These are phyloP conservation scores for Brassica cretica DNA, from an alignment of 345 rosid species.

Conservation along the genomic window DNA sequence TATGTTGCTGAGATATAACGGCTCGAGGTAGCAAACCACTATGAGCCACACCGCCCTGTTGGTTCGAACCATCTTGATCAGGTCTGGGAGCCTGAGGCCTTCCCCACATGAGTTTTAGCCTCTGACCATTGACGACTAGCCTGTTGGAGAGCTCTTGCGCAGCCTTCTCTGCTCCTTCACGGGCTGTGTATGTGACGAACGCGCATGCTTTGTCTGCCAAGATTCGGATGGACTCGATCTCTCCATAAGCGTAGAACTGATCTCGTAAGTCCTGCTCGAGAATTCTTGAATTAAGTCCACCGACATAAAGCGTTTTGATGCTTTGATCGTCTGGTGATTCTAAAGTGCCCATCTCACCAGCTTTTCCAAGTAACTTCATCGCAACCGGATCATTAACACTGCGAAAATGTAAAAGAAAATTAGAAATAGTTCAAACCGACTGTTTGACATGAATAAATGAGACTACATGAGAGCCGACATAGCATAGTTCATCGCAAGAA, in stretches of 20 bases:
- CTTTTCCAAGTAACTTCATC: slow-evolving; percentile 82
- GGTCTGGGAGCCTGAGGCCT: slow-evolving; percentile 84
- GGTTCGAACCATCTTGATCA: slow-evolving; percentile 67
- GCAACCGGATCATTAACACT: slow-evolving; percentile 97
- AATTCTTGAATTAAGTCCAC: slow-evolving; percentile 83
- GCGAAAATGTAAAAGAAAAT: slow-evolving; percentile 32
- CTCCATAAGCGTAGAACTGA: slow-evolving; percentile 87
- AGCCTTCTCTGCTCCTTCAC: slow-evolving; percentile 98
- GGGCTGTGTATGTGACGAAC: slow-evolving; percentile 86
- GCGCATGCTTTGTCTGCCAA: slow-evolving; percentile 89
- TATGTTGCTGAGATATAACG: slow-evolving; percentile 86
- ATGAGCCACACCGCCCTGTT: slow-evolving; percentile 67
- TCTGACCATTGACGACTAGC: slow-evolving; percentile 80
- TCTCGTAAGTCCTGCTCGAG: slow-evolving; percentile 90
- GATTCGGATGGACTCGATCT: slow-evolving; percentile 83
- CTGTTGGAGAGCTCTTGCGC: slow-evolving; percentile 87
- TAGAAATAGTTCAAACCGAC: slow-evolving; percentile 1
- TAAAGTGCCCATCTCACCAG: slow-evolving; percentile 94
- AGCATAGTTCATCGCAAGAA: background rate
- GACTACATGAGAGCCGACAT: slow-evolving; percentile 1
- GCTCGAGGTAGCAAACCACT: slow-evolving; percentile 86
- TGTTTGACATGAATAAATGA: background rate
- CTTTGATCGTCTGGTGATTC: slow-evolving; percentile 92
- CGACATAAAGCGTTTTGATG: slow-evolving; percentile 86
- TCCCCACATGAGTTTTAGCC: slow-evolving; percentile 96